Base-by-base conservation (phyloP, 2,329 filamentous ascomycete species). In the Aspergillus unguis region DNA sequence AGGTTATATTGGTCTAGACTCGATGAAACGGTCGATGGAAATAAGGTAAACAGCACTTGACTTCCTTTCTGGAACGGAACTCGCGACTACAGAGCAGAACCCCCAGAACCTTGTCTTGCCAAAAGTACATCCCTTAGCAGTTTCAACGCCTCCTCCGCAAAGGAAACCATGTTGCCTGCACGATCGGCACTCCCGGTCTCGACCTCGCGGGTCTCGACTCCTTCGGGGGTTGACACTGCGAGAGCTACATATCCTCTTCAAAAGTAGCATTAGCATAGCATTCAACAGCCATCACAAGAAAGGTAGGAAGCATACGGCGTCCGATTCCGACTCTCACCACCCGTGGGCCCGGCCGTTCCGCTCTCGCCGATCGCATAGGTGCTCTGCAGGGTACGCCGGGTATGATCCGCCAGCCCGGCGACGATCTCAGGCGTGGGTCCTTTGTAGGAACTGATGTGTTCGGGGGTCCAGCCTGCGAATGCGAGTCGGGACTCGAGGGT, bases 311-410 rank as follows among this genome's bases (percentile, higher is more conserved):
- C 66, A 62, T 55, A 80, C 72, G 83, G 83, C 33, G 74, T 80
- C 36, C 83, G 68, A 64, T 85, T 85, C 56, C 69, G 72, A 41
- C 78, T 80, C 28, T 68, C 69, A 0, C 83, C 83, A 9, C 80
- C 81, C 1, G 80, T 84, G 6, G 84, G 84, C 0, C 84, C 84
- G n/a, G 83, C 84, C 2, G 83, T 86, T 1, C 84, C 84, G 48
- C 78, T 82, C 72, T 86, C 82, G 50, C 74, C 75, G 6, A 85
- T 62, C 6, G 78, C 77, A 62, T 85, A 86, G 17, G 81, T 84
- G 52, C 76, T 77, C 5, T 73, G 72, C 27, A 86, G 65, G 41
- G 76, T 80, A n/a, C 62, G 68, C n/a, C 83, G 69, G 28, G 83
- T 79, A 59, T 84, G 77, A 37, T 75, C 74, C 0, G 83, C 84